Conservation (phyloP, 1,284 basidiomycete genomes). For the Peniophora sp. region DNA sequence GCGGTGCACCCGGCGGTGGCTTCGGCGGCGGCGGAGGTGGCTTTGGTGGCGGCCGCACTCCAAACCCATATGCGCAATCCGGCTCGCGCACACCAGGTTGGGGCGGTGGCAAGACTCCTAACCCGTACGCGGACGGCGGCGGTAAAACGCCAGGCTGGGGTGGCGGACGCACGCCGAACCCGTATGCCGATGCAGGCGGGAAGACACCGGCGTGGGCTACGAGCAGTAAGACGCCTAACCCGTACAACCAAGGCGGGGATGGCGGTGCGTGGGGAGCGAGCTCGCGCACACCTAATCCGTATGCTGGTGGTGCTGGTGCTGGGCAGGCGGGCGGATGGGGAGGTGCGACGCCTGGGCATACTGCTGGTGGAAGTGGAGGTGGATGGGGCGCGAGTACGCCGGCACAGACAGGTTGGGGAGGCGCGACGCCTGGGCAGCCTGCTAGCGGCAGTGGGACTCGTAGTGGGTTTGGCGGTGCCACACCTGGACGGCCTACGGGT, state of each 20-base stretch:
- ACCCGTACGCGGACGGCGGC: conserved; percentile 20
- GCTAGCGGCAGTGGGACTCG: conserved; percentile 18
- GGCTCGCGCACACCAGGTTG: conserved; percentile 4
- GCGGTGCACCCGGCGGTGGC: conserved; percentile 1
- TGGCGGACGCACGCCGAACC: conserved; percentile 35
- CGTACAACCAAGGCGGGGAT: conserved; percentile 40
- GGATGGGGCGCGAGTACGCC: conserved; percentile 1
- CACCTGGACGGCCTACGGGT: background rate
- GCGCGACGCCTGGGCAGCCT: conserved; percentile 23
- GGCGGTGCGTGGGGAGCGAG: conserved; percentile 52
- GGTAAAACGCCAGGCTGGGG: conserved; percentile 26
- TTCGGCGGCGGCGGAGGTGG: conserved; percentile 4
- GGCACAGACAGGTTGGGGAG: conserved; percentile 25
- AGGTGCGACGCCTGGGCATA: conserved; percentile 51
- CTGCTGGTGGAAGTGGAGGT: conserved; percentile 17
- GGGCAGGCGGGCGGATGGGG: conserved; percentile 49
- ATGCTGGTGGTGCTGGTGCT: conserved; percentile 43
- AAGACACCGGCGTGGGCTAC: conserved; percentile 58
- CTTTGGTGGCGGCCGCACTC: conserved; percentile 2
- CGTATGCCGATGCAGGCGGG: conserved; percentile 36
- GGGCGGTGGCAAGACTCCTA: conserved; percentile 22
- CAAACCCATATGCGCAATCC: background rate
- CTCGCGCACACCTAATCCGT: conserved; percentile 64
- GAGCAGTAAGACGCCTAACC: conserved; percentile 54
- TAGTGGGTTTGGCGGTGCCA: conserved; percentile 7